Evolutionary conservation across 257 asterid species (phyloP).

Genomic region (Leonotis leonurus): DNA sequence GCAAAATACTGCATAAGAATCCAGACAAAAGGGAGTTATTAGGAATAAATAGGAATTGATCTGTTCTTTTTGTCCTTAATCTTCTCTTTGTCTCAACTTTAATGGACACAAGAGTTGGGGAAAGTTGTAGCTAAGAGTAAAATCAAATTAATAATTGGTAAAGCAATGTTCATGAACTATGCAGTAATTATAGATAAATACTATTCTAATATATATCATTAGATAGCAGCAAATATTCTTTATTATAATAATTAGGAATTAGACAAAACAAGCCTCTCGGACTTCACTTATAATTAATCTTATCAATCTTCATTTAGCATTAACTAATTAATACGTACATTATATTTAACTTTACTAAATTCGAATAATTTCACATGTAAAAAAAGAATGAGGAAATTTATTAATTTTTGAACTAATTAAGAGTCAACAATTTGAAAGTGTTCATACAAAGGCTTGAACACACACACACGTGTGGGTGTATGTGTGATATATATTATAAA

Average conservation of each 20-base stretch:
- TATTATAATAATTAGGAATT: too few species aligned
- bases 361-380: too few species aligned
- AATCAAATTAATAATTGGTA: neutral
- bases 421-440: too few species aligned
- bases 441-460: neutral
- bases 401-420: too few species aligned
- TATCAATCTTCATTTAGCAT: too few species aligned
- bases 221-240: conserved; percentile 6
- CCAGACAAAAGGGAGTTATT: neutral
- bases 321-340: too few species aligned
- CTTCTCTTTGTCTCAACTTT: conserved; percentile 32
- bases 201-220: neutral
- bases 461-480: neutral
- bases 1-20: conserved; percentile 54
- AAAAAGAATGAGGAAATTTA: too few species aligned
- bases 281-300: too few species aligned
- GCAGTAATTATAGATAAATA: neutral
- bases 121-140: conserved; percentile 21
- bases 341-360: too few species aligned
- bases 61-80: neutral
- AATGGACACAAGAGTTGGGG: conserved; percentile 27
- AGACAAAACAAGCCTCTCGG: too few species aligned
- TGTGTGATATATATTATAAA: neutral
- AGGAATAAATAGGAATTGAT: neutral
- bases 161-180: neutral